Percentiles rank a stretch among this genome's conserved stretches.
Conservation (phyloP, 75 land plant species). For the Pinus tabuliformis region DNA sequence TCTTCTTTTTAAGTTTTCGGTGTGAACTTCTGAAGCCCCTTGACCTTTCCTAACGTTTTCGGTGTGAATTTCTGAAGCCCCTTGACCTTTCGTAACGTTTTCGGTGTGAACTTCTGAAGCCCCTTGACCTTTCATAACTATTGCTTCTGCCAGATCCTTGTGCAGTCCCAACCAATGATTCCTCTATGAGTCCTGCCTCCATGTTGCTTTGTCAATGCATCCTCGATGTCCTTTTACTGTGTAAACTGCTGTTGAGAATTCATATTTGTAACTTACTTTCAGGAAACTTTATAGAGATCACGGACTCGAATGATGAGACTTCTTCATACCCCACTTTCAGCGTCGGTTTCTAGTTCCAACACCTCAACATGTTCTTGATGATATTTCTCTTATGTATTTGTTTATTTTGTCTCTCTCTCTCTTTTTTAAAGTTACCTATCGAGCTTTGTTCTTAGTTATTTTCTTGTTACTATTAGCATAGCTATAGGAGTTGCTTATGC, state of each 20-base stretch:
- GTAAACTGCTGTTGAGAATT: neutral
- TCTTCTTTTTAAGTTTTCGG: neutral
- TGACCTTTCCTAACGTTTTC: neutral
- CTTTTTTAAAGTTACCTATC: no score
- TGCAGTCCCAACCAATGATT: conserved; percentile 4
- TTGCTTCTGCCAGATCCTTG: neutral
- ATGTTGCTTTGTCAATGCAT: neutral
- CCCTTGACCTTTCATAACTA: neutral
- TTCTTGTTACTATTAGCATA: no score
- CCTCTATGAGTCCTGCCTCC: neutral
- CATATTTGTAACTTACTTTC: neutral
- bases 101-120: neutral
- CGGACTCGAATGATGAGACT: no score
- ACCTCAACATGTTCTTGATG: no score
- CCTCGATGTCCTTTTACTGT: neutral
- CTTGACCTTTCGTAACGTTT: neutral
- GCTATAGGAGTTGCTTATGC: no score
- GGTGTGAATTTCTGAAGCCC: neutral
- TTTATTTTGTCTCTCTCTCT: no score
- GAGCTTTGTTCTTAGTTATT: no score
- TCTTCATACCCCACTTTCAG: no score
- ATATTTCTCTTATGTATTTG: no score
- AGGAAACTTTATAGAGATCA: neutral
- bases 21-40: neutral
- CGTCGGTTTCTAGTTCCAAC: no score